These are phyloP conservation scores for Oryza glumipatula DNA, from an alignment of 176 grass and related monocot genomes.

Conservation along the genomic window DNA sequence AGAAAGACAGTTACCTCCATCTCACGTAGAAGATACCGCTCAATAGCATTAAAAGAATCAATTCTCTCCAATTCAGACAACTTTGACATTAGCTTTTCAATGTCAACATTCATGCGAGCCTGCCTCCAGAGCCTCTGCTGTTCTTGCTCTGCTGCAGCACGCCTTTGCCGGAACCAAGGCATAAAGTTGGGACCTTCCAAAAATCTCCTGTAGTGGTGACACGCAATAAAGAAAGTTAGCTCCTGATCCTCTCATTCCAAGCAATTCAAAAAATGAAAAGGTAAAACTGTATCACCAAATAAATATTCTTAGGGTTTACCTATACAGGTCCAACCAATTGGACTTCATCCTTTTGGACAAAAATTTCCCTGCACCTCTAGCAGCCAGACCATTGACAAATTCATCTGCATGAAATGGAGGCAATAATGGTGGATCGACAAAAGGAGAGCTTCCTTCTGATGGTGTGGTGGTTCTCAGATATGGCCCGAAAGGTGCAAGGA, in stretches of 20 bases:
- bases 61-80: slow-evolving; percentile 92
- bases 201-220: slow-evolving; percentile 60
- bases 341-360: slow-evolving; percentile 96
- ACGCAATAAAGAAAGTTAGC: slow-evolving; percentile 1
- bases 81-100: slow-evolving; percentile 77
- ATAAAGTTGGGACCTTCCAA: slow-evolving; percentile 90
- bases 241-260: slow-evolving; percentile 10
- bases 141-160: slow-evolving; percentile 80
- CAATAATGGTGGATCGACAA: slow-evolving; percentile 72
- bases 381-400: slow-evolving; percentile 76
- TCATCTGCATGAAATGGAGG: slow-evolving; percentile 78
- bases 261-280: slow-evolving; percentile 13
- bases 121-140: slow-evolving; percentile 87
- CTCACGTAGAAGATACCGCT: slow-evolving; percentile 80
- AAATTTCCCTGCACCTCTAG: slow-evolving; percentile 97
- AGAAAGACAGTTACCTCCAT: slow-evolving; percentile 65
- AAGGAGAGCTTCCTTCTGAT: slow-evolving; percentile 75
- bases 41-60: slow-evolving; percentile 94
- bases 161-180: slow-evolving; percentile 93
- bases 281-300: slow-evolving; percentile 29
- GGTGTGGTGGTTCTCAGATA: slow-evolving; percentile 86
- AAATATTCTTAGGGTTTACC: slow-evolving; percentile 47
- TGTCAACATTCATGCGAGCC: slow-evolving; percentile 73
- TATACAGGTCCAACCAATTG: slow-evolving; percentile 95
- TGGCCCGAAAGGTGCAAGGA: slow-evolving; percentile 93